Evolutionary conservation across 2,329 filamentous ascomycete genomes (phyloP).

Genomic region (Penicillium oxalicum): DNA sequence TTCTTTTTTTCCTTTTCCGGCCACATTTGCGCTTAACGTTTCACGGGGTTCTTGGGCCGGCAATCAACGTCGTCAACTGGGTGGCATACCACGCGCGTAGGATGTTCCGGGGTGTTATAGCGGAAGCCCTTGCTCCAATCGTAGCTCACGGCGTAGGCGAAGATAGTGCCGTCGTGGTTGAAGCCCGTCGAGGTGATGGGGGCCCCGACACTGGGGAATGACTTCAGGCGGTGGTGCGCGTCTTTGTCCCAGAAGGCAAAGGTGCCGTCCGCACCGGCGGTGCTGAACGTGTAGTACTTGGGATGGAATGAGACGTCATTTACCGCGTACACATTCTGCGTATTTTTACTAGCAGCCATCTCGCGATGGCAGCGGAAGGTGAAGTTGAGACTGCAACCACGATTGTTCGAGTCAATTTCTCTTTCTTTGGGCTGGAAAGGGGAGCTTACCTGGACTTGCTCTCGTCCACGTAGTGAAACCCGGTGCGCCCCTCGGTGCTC

Average conservation of each 20-base stretch:
- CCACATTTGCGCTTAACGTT: no score
- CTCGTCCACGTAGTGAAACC: constrained; percentile 97
- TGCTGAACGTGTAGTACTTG: constrained; percentile 92
- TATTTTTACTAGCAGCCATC: constrained; percentile 56
- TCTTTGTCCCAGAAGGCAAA: constrained; percentile 79
- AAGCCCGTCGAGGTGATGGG: constrained; percentile 90
- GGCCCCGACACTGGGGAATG: constrained; percentile 76
- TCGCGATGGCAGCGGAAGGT: constrained; percentile 99
- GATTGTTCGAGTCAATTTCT: no score
- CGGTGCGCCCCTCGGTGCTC: constrained; percentile 92
- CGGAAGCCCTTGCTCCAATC: constrained; percentile 99
- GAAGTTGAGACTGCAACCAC: no score
- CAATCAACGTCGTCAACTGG: constrained; percentile 61
- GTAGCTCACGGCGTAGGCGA: constrained; percentile 86
- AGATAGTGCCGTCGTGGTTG: constrained; percentile 75
- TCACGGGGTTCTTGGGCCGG: no score
- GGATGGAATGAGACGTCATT: constrained; percentile 98
- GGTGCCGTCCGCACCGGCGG: constrained; percentile 87
- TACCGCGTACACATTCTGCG: constrained; percentile 86
- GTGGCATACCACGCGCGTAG: constrained; percentile 81
- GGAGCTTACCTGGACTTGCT: constrained; percentile 81
- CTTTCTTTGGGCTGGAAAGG: no score
- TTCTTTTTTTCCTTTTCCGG: no score
- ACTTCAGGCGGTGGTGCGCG: constrained; percentile 81
- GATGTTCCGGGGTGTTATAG: constrained; percentile 63